Evolutionary conservation across 1,284 basidiomycete species (phyloP).

Genomic region (Cryptococcus hybrid): DNA sequence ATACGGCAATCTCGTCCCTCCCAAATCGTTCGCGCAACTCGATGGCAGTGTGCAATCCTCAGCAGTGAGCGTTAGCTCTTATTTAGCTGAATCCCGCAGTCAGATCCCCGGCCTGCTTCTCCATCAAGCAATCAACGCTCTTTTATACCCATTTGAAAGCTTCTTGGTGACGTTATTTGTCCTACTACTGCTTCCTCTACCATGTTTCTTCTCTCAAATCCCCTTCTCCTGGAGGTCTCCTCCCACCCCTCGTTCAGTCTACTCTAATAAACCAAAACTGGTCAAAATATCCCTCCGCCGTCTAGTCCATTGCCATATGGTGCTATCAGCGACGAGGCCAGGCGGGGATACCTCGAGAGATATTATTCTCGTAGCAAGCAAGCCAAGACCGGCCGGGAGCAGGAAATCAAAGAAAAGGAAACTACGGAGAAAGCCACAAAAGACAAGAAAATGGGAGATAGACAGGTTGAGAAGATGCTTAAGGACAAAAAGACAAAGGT

Average conservation of each 20-base stretch:
- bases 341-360: not conserved
- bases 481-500: not conserved
- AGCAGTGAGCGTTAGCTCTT: no score
- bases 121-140: no score
- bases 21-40: not conserved
- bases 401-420: not conserved
- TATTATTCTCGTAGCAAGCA: not conserved
- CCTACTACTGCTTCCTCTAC: not conserved
- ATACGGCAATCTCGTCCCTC: conserved; percentile 8
- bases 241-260: conserved; percentile 9
- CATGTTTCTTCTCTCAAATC: not conserved
- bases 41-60: not conserved
- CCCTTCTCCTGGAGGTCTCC: conserved; percentile 12
- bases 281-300: conserved; percentile 3
- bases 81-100: not conserved
- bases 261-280: conserved; percentile 1
- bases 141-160: no score
- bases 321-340: not conserved
- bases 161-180: no score
- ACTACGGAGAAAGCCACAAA: not conserved
- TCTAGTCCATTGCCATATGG: conserved; percentile 1
- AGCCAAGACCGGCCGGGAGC: not conserved
- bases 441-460: not conserved
- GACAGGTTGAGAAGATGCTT: not conserved
- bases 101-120: not conserved